Evolutionary conservation across 768 basidiomycete species (phyloP), one percentile per base, ranked within the genome.

Genomic region (Termitomyces sp.): DNA sequence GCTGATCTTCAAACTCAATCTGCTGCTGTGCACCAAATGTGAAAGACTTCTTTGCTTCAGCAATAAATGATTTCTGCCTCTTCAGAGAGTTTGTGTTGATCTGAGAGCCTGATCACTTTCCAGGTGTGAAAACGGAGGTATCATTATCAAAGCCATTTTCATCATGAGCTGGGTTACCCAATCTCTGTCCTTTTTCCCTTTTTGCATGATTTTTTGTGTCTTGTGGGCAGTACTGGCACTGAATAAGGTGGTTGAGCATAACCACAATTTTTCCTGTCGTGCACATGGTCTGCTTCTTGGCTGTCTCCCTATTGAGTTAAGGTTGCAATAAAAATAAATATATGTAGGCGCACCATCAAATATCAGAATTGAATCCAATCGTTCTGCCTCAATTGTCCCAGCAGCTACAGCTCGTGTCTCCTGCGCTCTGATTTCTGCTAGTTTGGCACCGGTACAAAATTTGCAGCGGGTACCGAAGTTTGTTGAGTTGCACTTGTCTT

Each of bases 401-500:
- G 43, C 27, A 10, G 34, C 54, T 44, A 53, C 43, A 21, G 59
- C 32, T 9, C 35, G 32, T 16, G 16, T 21, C 37, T 52, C 44
- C 17, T 17, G 21, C 19, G 29, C 47, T 41, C 35, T 4, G 41
- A 57, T 48, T 57, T 53, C 41, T 9, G 56, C 32, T 19, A 56
- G 43, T 37, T 56, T 35, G 12, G 21, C 45, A 31, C 38, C 21
- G n/a, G 55, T 57, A 44, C 55, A 60, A 53, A 17, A 53, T 31
- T 57, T 60, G 29, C 51, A 60, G 14, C 38, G 21, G 7, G 59
- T 56, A 42, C 52, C 46, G 27, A 38, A 60, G 25, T 53, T 32
- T 19, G 56, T 53, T 14, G 50, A 57, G 46, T 57, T 60, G 37
- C 51, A 50, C 47, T 57, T 60, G 21, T 56, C 37, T 29, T 40